Base-by-base conservation (phyloP, 2,329 filamentous ascomycete genomes). In the Fusarium sp. region DNA sequence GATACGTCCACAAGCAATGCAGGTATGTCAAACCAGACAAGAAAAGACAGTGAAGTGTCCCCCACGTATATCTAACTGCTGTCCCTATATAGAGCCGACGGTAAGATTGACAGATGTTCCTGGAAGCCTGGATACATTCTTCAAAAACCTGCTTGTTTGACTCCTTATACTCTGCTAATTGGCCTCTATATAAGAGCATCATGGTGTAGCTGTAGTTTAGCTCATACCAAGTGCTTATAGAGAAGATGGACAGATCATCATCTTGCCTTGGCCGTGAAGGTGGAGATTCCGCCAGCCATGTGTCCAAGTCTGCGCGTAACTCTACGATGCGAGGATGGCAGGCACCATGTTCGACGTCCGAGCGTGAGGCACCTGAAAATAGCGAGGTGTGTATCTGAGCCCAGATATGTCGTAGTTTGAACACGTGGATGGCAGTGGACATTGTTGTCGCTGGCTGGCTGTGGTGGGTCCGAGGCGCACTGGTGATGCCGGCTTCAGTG, bases 1-100 rank as follows among this genome's bases (percentile, higher is more conserved):
- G 58, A 4, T 77, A 80, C 17, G 70, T 76, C 81, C 81, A 82
- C 3, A 83, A 75, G 54, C 81, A 83, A 68, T 83, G 79, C 3
- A 72, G 32, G 20, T 68, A 70, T 15, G 67, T 70, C 8, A 72
- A 33, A 4, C 67, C 70, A 10, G 67, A 64, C 1, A 70, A 25
- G 33, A 72, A 70, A 3, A 72, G 50, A 7, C 47, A 57, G 14
- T 70, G 67, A 4, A 72, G 57, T 0, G 70, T 56, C 3, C 33
- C 37, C 70, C 67, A 72, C 3, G 70, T 72, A 17, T 70, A 70
- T 7, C 57, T 70, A 3, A 50, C 63, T 20, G 63, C 45, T 32
- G 60, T 72, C 1, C 70, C 70, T 27, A 70, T 22, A 33, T 57
- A 72, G 14, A 62, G 67, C 6, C 70, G 70, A n/a, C 81, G 73